Evolutionary conservation across 2,329 filamentous ascomycete species (phyloP).

Genomic region (Ophiobolus disseminans): DNA sequence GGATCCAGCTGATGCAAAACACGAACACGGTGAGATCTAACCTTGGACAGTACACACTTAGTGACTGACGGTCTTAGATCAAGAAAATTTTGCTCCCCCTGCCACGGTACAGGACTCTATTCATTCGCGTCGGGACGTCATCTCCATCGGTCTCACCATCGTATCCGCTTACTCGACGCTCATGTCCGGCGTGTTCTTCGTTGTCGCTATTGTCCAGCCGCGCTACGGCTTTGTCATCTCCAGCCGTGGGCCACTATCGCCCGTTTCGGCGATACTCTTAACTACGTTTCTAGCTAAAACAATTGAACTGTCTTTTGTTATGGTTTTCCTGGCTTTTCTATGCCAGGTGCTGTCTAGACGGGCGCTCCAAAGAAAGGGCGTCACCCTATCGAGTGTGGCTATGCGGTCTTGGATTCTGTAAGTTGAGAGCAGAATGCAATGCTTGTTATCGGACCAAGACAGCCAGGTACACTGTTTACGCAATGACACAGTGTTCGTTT

Average conservation of each 20-base stretch:
- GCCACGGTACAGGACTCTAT: neutral
- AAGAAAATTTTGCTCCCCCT: too few relatives aligned
- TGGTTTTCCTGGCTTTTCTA: constrained; percentile 72
- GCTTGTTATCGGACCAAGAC: constrained; percentile 14
- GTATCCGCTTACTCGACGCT: constrained; percentile 66
- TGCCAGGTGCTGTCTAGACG: constrained; percentile 67
- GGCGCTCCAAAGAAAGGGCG: neutral
- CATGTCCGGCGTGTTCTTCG: constrained; percentile 66
- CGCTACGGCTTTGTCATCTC: constrained; percentile 64
- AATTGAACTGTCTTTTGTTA: constrained; percentile 76
- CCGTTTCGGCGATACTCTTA: constrained; percentile 68
- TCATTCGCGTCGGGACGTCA: too few relatives aligned
- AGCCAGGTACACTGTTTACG: constrained; percentile 71
- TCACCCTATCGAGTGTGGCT: neutral
- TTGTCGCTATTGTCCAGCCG: constrained; percentile 65
- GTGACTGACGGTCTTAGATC: too few relatives aligned
- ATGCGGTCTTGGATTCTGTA: neutral
- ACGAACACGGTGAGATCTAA: too few relatives aligned
- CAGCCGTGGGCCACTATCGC: constrained; percentile 57
- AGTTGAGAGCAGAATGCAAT: too few relatives aligned
- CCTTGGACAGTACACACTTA: too few relatives aligned
- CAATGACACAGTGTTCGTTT: constrained; percentile 69
- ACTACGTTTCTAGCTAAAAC: constrained; percentile 72
- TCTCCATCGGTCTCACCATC: constrained; percentile 31
- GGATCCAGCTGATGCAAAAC: too few relatives aligned